Conservation (phyloP, 2,329 filamentous ascomycete species). For the Thelonectria olida region DNA sequence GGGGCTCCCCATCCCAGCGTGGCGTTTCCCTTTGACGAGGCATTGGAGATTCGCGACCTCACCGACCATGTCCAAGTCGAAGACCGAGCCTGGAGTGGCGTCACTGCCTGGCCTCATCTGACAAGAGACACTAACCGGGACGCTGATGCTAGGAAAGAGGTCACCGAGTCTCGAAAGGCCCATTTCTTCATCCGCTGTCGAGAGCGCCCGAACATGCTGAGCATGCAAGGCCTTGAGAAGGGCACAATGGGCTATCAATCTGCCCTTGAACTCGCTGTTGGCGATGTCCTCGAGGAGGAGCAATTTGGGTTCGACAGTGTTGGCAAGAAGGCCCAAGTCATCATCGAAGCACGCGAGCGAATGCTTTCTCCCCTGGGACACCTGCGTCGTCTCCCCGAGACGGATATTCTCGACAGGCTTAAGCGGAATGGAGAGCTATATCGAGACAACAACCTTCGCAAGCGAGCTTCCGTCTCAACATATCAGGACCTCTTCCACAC, state of each 20-base stretch:
- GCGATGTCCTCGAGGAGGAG: slow-evolving; percentile 71
- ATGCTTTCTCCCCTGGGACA: slow-evolving; percentile 63
- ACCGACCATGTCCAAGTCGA: slow-evolving; percentile 72
- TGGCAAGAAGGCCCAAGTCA: slow-evolving; percentile 62
- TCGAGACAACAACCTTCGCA: slow-evolving; percentile 59
- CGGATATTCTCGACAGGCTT: slow-evolving; percentile 66
- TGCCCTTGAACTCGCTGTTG: slow-evolving; percentile 71
- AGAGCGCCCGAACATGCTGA: slow-evolving; percentile 76
- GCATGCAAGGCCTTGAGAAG: slow-evolving; percentile 75
- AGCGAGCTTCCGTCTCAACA: slow-evolving; percentile 63
- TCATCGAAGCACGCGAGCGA: slow-evolving; percentile 66
- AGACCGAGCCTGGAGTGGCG: slow-evolving; percentile 69
- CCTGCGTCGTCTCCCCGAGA: slow-evolving; percentile 65
- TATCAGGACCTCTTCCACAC: slow-evolving; percentile 71
- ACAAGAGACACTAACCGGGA: slow-evolving; percentile 60
- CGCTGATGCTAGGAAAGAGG: slow-evolving; percentile 52
- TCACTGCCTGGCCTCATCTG: slow-evolving; percentile 71
- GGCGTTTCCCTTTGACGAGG: slow-evolving; percentile 74
- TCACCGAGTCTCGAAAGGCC: slow-evolving; percentile 57
- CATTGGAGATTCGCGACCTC: slow-evolving; percentile 68
- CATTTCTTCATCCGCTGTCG: slow-evolving; percentile 68
- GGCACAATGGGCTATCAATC: slow-evolving; percentile 76
- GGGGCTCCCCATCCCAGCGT: slow-evolving; percentile 70
- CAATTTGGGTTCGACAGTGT: slow-evolving; percentile 68
- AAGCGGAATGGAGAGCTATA: slow-evolving; percentile 66